Evolutionary conservation across 1,139 yeast genomes (phyloP).

Genomic region (Yamadazyma diospyri): DNA sequence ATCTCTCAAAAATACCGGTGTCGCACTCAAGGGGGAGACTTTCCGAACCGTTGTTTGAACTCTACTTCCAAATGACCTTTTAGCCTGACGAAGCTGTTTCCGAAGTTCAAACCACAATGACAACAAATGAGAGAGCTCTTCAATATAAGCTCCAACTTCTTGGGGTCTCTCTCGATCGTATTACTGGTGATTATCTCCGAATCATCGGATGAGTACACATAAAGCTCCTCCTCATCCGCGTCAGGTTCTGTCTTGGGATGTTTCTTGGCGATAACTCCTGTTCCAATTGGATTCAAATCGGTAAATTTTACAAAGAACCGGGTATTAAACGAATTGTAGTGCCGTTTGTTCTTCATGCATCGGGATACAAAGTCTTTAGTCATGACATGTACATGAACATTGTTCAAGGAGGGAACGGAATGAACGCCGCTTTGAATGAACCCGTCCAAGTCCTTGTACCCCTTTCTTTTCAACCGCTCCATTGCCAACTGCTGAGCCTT

Average conservation of each 20-base stretch:
- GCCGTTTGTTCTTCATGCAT: constrained; percentile 56
- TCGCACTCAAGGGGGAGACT: constrained; percentile 4
- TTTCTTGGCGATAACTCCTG: not conserved
- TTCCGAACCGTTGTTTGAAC: constrained; percentile 21
- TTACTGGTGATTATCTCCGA: not conserved
- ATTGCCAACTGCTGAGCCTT: constrained; percentile 39
- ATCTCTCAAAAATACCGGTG: too few species aligned
- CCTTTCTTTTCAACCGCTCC: constrained; percentile 29
- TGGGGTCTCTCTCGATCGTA: constrained; percentile 7
- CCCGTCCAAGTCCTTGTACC: constrained; percentile 15
- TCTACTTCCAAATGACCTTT: constrained; percentile 50
- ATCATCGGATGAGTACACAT: constrained; percentile 10
- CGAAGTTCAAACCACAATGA: constrained; percentile 46
- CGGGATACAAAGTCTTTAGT: constrained; percentile 60
- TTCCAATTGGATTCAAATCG: constrained; percentile 13
- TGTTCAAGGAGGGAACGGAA: constrained; percentile 63
- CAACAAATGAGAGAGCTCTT: constrained; percentile 45
- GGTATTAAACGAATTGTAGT: constrained; percentile 70
- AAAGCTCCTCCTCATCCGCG: constrained; percentile 1
- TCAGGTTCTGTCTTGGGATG: not conserved
- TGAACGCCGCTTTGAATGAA: constrained; percentile 66
- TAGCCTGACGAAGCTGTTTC: constrained; percentile 42
- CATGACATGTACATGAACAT: constrained; percentile 71
- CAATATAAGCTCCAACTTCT: constrained; percentile 26
- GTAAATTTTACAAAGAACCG: constrained; percentile 58